phyloP scores from a whole-genome alignment of 2,329 filamentous ascomycete species.

The Cladosporium sp. region DNA sequence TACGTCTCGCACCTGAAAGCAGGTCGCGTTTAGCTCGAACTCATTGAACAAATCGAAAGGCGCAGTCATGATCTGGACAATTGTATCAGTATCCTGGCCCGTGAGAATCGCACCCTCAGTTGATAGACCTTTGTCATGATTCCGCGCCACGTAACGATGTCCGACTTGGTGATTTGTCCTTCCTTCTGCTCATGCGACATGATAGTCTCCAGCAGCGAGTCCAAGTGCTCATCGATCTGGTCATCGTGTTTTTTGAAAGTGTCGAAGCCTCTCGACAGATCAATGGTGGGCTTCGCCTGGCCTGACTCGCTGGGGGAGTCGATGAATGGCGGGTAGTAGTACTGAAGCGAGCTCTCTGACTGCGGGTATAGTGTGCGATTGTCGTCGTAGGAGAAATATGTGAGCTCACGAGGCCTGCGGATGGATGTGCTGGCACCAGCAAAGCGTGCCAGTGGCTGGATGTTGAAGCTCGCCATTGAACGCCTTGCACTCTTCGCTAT shows the following conservation, averaged over 20 bases:
- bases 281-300: conserved; percentile 55
- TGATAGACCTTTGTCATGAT: conserved; percentile 90
- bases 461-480: conserved; percentile 52
- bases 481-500: neutral
- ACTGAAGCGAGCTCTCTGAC: conserved; percentile 78
- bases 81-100: conserved; percentile 12
- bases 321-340: conserved; percentile 73
- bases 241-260: conserved; percentile 83
- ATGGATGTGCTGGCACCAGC: conserved; percentile 68
- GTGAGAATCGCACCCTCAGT: neutral
- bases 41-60: conserved; percentile 82
- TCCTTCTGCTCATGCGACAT: conserved; percentile 70
- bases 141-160: conserved; percentile 90
- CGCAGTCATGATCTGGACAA: conserved; percentile 76
- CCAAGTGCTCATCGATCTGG: conserved; percentile 80
- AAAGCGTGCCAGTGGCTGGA: conserved; percentile 72
- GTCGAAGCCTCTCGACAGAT: conserved; percentile 80
- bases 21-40: conserved; percentile 96
- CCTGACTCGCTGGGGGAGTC: conserved; percentile 27
- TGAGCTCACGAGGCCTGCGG: conserved; percentile 80
- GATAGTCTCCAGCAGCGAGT: conserved; percentile 77
- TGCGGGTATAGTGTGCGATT: conserved; percentile 70
- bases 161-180: conserved; percentile 63
- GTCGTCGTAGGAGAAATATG: conserved; percentile 90
- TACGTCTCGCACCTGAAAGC: conserved; percentile 70